phyloP scores from a whole-genome alignment of 768 basidiomycete species.

The Boletus pseudo-olivaceus region DNA sequence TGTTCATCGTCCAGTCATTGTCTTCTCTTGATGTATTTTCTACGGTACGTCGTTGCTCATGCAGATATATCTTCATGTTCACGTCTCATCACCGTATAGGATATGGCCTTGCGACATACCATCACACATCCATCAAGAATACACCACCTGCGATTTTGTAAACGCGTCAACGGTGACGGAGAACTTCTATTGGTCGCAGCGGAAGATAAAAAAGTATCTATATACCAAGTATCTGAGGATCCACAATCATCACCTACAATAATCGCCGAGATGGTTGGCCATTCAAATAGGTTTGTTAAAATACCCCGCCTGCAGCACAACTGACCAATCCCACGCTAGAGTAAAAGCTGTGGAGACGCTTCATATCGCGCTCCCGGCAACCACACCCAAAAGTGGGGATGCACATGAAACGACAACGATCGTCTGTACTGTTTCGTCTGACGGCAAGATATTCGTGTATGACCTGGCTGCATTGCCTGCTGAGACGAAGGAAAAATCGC shows the following conservation, averaged over 20 bases:
- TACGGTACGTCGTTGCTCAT: slow-evolving; percentile 45
- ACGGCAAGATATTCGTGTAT: slow-evolving; percentile 79
- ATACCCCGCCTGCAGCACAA: background rate
- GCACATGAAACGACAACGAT: slow-evolving; percentile 50
- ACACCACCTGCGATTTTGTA: slow-evolving; percentile 78
- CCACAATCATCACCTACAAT: slow-evolving; percentile 46
- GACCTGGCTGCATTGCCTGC: slow-evolving; percentile 55
- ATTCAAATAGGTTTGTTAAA: slow-evolving; percentile 68
- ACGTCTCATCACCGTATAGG: slow-evolving; percentile 39
- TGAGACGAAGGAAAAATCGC: slow-evolving; percentile 17
- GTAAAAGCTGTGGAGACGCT: slow-evolving; percentile 79
- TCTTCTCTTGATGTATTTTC: slow-evolving; percentile 79
- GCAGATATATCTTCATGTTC: background rate
- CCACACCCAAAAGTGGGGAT: slow-evolving; percentile 9
- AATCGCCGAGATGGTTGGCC: slow-evolving; percentile 75
- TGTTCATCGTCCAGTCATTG: slow-evolving; percentile 77
- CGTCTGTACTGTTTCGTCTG: slow-evolving; percentile 80
- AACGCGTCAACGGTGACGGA: slow-evolving; percentile 49
- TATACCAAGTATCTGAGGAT: slow-evolving; percentile 62
- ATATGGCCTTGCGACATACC: slow-evolving; percentile 72
- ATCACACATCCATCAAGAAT: slow-evolving; percentile 78
- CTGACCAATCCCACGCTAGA: slow-evolving; percentile 36
- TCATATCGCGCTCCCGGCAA: slow-evolving; percentile 51
- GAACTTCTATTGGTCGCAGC: slow-evolving; percentile 81
- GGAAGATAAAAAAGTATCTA: slow-evolving; percentile 84